These are phyloP conservation scores for Helotiales sp. DNA, from an alignment of 2,329 filamentous ascomycete genomes.

Conservation along the genomic window DNA sequence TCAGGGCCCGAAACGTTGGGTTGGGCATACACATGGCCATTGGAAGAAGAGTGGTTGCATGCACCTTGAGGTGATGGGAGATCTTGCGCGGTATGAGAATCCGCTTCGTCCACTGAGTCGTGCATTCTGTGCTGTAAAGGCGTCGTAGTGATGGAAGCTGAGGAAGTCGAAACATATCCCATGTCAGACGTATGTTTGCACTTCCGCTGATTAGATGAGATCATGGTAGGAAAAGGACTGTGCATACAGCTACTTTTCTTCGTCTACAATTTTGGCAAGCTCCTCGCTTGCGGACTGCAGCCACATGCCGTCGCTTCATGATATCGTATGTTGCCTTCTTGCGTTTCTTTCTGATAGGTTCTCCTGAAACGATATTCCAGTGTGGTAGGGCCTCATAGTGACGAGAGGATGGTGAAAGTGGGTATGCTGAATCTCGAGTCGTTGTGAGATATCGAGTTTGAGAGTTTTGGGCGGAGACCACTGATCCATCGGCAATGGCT, in stretches of 20 bases:
- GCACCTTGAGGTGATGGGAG: no score
- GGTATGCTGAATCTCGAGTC: background rate
- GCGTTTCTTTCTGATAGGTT: background rate
- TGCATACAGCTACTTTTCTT: background rate
- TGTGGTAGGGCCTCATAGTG: background rate
- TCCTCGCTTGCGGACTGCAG: background rate
- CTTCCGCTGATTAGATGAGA: no score
- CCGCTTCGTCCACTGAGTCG: no score
- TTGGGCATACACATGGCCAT: no score
- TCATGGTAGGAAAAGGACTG: no score
- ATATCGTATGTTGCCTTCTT: background rate
- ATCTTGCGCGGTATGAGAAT: no score
- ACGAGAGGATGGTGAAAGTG: background rate
- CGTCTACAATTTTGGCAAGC: background rate
- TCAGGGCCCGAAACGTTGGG: no score
- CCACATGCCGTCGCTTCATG: background rate
- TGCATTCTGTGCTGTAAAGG: no score
- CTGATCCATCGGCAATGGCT: background rate
- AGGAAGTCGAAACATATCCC: no score
- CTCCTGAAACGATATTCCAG: background rate
- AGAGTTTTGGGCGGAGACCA: background rate
- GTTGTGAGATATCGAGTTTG: background rate
- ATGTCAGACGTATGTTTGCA: no score
- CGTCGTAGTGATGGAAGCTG: no score
- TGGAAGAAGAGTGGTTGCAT: no score